A percentile compares a stretch with the other conserved stretches of the same genome.
These are phyloP conservation scores for Nemania sp. DNA, from an alignment of 2,329 filamentous ascomycete species.

Conservation along the genomic window DNA sequence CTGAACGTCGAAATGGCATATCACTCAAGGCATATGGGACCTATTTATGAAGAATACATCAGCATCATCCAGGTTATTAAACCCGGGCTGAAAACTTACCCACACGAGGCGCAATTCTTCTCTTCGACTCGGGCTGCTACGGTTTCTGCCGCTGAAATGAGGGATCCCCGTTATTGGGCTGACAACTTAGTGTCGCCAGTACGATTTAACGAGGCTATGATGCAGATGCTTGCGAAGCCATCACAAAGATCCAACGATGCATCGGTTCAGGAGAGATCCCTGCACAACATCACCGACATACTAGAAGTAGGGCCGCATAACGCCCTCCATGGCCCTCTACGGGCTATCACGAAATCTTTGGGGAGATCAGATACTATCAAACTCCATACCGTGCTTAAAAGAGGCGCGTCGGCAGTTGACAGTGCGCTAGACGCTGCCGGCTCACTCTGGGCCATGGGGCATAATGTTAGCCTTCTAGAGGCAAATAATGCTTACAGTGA, in stretches of 20 bases:
- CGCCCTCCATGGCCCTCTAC: conserved; percentile 41
- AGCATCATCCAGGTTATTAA: conserved; percentile 16
- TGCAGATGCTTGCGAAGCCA: conserved; percentile 9
- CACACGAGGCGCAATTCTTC: conserved; percentile 21
- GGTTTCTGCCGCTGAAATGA: conserved; percentile 17
- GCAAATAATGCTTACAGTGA: conserved; percentile 2
- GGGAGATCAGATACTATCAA: conserved; percentile 6
- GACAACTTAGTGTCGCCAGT: conserved; percentile 29
- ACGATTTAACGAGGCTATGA: conserved; percentile 25
- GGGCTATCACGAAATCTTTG: conserved; percentile 8
- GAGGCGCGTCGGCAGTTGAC: conserved; percentile 17
- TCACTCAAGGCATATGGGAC: conserved; percentile 42
- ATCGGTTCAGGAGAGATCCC: not conserved
- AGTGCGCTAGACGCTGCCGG: conserved; percentile 22
- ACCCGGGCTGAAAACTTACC: conserved; percentile 11
- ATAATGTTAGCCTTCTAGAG: conserved; percentile 11
- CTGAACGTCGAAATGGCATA: conserved; percentile 34
- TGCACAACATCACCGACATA: conserved; percentile 20
- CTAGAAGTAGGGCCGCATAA: conserved; percentile 37
- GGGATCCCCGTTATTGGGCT: conserved; percentile 42
- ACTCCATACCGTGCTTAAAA: conserved; percentile 24
- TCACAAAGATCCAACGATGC: not conserved
- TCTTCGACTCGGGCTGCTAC: conserved; percentile 21
- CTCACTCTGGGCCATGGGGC: conserved; percentile 26
- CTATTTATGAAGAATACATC: conserved; percentile 35